phyloP scores from a whole-genome alignment of 148 eudicot species.

The Amaranthus palmeri region DNA sequence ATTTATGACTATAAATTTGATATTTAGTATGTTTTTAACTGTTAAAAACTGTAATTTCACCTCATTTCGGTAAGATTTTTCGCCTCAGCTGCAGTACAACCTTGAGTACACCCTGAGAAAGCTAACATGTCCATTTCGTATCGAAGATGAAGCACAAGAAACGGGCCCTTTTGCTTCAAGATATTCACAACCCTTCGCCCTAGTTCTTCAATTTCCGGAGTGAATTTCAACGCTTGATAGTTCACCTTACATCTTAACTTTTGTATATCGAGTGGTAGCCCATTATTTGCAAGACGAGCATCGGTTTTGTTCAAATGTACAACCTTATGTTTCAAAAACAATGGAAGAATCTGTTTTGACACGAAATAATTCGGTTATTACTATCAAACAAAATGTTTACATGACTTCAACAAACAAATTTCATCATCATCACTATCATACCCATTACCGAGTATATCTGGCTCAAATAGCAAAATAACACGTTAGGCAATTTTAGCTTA shows the following conservation, averaged over 20 bases:
- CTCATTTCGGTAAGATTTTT: constrained; percentile 69
- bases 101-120: constrained; percentile 75
- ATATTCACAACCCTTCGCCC: constrained; percentile 52
- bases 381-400: no score
- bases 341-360: constrained; percentile 60
- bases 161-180: constrained; percentile 53
- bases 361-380: constrained; percentile 9
- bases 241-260: constrained; percentile 64
- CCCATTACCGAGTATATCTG: no score
- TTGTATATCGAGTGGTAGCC: constrained; percentile 53
- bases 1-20: neutral
- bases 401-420: no score
- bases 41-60: constrained; percentile 19
- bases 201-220: constrained; percentile 61
- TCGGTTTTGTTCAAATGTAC: constrained; percentile 72
- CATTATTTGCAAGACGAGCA: constrained; percentile 71
- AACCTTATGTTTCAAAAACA: constrained; percentile 53
- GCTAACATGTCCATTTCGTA: constrained; percentile 86
- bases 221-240: constrained; percentile 55
- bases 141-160: constrained; percentile 68
- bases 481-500: no score
- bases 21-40: neutral
- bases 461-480: no score
- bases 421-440: no score
- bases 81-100: constrained; percentile 54